Conservation (phyloP, 2,329 filamentous ascomycete genomes). For the Ophiostoma angusticollis region DNA sequence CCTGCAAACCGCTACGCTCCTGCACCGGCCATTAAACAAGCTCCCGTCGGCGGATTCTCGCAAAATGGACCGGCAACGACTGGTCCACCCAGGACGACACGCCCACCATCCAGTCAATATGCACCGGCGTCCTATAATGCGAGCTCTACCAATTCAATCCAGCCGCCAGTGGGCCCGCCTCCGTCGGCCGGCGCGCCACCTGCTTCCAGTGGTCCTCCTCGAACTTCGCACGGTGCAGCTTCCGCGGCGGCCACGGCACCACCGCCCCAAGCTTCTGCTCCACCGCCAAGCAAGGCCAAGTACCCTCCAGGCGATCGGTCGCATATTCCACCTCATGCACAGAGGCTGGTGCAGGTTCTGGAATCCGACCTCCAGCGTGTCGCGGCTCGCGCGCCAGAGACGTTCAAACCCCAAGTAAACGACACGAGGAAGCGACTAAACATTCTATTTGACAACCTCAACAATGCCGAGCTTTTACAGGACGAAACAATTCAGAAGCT, state of each 20-base stretch:
- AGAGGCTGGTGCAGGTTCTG: constrained; percentile 69
- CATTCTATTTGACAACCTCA: constrained; percentile 91
- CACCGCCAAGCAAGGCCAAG: constrained; percentile 46
- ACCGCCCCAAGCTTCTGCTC: constrained; percentile 30
- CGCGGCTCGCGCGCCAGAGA: constrained; percentile 70
- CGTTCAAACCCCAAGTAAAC: constrained; percentile 77
- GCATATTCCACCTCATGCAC: constrained; percentile 68
- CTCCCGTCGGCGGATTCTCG: constrained; percentile 19
- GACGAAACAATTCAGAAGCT: constrained; percentile 62
- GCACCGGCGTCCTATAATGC: constrained; percentile 34
- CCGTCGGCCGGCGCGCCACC: constrained; percentile 22
- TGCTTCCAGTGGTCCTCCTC: constrained; percentile 23
- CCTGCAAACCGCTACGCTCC: constrained; percentile 66
- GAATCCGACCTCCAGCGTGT: constrained; percentile 79
- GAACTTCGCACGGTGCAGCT: constrained; percentile 19
- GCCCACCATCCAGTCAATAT: constrained; percentile 37
- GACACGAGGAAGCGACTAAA: constrained; percentile 89
- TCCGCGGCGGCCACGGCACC: neutral
- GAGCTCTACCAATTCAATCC: constrained; percentile 26
- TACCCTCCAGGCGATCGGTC: constrained; percentile 78
- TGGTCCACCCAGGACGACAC: constrained; percentile 31
- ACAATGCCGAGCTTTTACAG: constrained; percentile 84
- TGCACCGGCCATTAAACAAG: constrained; percentile 41
- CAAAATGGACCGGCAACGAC: constrained; percentile 1
- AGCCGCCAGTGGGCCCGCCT: constrained; percentile 26